Conservation (phyloP, 2,329 filamentous ascomycete species). For the Paracoccidioides brasiliensis region DNA sequence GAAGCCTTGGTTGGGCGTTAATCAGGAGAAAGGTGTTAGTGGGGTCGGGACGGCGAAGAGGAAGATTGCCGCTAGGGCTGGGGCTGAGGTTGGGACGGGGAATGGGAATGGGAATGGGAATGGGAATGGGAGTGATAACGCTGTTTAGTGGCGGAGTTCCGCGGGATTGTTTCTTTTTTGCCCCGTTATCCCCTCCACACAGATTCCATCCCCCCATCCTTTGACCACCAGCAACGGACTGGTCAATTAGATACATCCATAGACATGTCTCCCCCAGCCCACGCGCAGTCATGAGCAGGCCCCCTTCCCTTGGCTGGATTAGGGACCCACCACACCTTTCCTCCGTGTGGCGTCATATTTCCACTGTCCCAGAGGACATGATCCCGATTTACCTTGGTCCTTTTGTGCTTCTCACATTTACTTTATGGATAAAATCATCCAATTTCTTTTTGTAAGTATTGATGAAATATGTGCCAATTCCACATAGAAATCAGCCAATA, state of each 20-base stretch:
- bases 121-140: conserved; percentile 7
- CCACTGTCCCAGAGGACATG: background rate
- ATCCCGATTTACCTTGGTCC: background rate
- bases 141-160: background rate
- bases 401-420: background rate
- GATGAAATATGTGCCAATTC: no score
- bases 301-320: background rate
- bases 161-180: background rate
- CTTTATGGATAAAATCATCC: no score
- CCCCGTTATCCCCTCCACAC: background rate
- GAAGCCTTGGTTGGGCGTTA: conserved; percentile 88
- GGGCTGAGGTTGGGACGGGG: background rate
- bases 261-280: background rate
- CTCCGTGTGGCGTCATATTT: background rate
- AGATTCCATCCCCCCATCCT: background rate
- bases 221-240: background rate
- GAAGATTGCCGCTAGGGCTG: conserved; percentile 39
- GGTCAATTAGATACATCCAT: background rate
- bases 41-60: conserved; percentile 78
- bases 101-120: background rate
- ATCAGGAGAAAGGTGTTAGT: conserved; percentile 68
- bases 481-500: no score
- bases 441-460: no score
- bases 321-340: background rate
- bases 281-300: background rate